A percentile compares a stretch with the other conserved stretches of the same genome.
Conservation (phyloP, 345 rosid genomes). For the Mallotus nudiflorus region DNA sequence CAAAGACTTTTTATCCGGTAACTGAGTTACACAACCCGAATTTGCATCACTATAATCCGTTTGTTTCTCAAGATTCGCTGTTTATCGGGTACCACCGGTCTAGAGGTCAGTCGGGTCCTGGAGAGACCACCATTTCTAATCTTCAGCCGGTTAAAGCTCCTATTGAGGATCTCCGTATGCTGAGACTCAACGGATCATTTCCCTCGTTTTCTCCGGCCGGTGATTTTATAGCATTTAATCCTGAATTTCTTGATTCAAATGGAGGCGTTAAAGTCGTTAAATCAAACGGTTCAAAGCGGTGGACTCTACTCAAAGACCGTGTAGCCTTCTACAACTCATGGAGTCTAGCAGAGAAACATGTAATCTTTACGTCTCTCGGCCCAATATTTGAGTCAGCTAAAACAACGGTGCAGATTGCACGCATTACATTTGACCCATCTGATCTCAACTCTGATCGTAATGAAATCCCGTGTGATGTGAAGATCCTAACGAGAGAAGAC, state of each 20-base stretch:
- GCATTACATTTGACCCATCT: slow-evolving; percentile 47
- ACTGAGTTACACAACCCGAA: slow-evolving; percentile 60
- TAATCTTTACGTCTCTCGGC: slow-evolving; percentile 75
- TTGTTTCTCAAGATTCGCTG: slow-evolving; percentile 54
- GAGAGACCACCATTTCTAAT: slow-evolving; percentile 53
- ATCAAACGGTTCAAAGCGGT: slow-evolving; percentile 76
- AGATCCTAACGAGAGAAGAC: slow-evolving; percentile 62
- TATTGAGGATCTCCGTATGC: slow-evolving; percentile 46
- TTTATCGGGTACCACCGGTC: slow-evolving; percentile 76
- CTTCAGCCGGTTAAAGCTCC: slow-evolving; percentile 72
- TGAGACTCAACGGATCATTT: slow-evolving; percentile 69
- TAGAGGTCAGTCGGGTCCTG: slow-evolving; percentile 59
- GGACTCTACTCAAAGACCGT: slow-evolving; percentile 65
- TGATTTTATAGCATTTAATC: slow-evolving; percentile 56
- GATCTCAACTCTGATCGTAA: slow-evolving; percentile 38
- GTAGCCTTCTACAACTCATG: slow-evolving; percentile 77
- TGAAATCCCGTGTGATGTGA: slow-evolving; percentile 55
- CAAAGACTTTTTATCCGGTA: slow-evolving; percentile 43
- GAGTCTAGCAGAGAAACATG: slow-evolving; percentile 75
- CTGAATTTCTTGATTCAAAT: slow-evolving; percentile 29
- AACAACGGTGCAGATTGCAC: slow-evolving; percentile 76
- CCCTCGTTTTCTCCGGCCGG: slow-evolving; percentile 72
- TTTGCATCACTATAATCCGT: slow-evolving; percentile 81
- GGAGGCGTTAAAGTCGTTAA: slow-evolving; percentile 55
- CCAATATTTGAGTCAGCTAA: slow-evolving; percentile 63